Conservation (phyloP, 177 flowering plant genomes). For the Vitis hybrid region DNA sequence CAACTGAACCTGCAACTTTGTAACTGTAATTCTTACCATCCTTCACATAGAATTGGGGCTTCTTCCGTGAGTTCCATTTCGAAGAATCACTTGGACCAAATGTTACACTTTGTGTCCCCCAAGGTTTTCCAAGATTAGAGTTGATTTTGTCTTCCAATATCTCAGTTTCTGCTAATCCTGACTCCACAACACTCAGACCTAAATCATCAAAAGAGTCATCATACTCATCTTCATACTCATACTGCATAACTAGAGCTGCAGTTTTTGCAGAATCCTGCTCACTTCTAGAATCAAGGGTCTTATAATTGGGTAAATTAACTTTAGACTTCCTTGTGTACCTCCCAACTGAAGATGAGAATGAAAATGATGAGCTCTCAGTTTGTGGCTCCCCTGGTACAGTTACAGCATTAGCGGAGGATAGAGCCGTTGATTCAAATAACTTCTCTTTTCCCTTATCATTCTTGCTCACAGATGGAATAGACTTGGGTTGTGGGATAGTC, state of each 20-base stretch:
- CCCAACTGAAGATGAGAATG: conserved; percentile 59
- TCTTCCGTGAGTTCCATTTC: conserved; percentile 68
- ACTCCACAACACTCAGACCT: conserved; percentile 73
- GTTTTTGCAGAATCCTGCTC: conserved; percentile 39
- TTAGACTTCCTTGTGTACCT: conserved; percentile 72
- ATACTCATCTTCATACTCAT: conserved; percentile 96
- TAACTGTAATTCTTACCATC: conserved; percentile 98
- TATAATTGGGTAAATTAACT: conserved; percentile 27
- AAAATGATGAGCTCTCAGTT: conserved; percentile 26
- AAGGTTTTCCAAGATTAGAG: conserved; percentile 31
- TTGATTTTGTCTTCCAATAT: conserved; percentile 38
- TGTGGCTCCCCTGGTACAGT: conserved; percentile 9
- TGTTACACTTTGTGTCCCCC: conserved; percentile 28
- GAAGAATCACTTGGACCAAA: conserved; percentile 28
- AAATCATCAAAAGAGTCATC: conserved; percentile 98
- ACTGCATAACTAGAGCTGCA: conserved; percentile 57
- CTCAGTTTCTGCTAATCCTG: conserved; percentile 65
- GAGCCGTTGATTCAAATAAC: conserved; percentile 37
- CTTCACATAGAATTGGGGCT: conserved; percentile 87
- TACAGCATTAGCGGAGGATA: conserved; percentile 17
- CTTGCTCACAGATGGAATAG: conserved; percentile 34
- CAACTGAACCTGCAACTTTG: conserved; percentile 84
- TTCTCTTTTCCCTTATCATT: conserved; percentile 88
- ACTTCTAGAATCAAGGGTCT: conserved; percentile 44
- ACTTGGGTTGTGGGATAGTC: conserved; percentile 39